Base-by-base conservation (phyloP, 2,329 filamentous ascomycete genomes). In the Huntiella decipiens region DNA sequence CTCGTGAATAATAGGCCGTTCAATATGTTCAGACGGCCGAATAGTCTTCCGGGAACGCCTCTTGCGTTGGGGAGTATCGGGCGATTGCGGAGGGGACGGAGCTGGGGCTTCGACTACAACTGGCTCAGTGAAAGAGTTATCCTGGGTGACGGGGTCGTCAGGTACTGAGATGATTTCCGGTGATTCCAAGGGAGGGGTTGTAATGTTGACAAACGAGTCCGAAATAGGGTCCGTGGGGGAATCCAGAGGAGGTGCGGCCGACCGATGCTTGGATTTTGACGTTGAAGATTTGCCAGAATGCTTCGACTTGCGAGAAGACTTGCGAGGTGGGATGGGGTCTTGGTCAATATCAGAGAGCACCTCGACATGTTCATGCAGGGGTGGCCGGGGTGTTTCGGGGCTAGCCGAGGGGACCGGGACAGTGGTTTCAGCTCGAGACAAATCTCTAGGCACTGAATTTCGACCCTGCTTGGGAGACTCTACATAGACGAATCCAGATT, bases 231-330 rank as follows among this genome's bases (percentile, higher is more conserved):
- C 13, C 31, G 11, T 39, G 5, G 38, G 45, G 13, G 41, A 12
- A 37, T 42, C 38, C 12, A n/a, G 19, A 19, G 19, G 34, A 37
- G 45, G 45, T n/a, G 35, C 11, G 17, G 11, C 37, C 5, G 38
- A 16, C 5, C 43, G 12, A 11, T 47, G 39, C 12, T 15, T 35
- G 16, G 34, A 48, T 19, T 44, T 43, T 4, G 37, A 39, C 5
- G 38, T 35, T 10, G 46, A 48, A 28, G 37, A 44, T 19, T 44
- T 48, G 31, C 32, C 22, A 33, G 34, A 45, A 12, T 28, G 22
- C 8, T 28, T 28, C 22, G 44, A 44, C 28, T 43, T 44, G 2
- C 35, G 45, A 10, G 45, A 47, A 4, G 45, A 43, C n/a, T 35
- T 47, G 16, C 38, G 45, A 12, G 46, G 33, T 4, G 46, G 40